Evolutionary conservation across 352 stramenopile genomes (phyloP), one percentile per base, ranked within the genome.

Genomic region (Aphanomyces cochlioides): DNA sequence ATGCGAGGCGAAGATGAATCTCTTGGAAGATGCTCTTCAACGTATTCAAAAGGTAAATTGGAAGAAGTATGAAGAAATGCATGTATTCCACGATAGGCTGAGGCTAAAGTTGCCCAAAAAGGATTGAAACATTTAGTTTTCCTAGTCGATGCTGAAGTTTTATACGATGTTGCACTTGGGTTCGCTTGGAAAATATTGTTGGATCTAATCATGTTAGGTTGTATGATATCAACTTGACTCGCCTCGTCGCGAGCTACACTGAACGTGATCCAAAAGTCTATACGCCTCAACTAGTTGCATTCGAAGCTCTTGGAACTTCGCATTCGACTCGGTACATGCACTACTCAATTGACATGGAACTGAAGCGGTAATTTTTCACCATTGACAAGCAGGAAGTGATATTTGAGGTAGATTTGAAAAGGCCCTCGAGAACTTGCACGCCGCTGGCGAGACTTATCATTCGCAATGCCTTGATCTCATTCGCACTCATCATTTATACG

Each of bases 51-150:
- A n/a, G 45, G 64, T 70, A 70, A 50, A 50, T 50, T 50, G 10
- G 17, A n/a, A 1, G 10, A n/a, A n/a, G 10, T 50, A n/a, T 50
- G 10, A n/a, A 1, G 17, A n/a, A 19, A 7, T 7, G 12, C 0
- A 12, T 41, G 48, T 65, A 48, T 7, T 17, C 19, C 48, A n/a
- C 50, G 39, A 48, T 34, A 5, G 15, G 17, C 15, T 47, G 17
- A 63, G 38, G 7, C 69, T 3, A 15, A 65, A 4, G 56, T 73
- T 15, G 80, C 80, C 58, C 82, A 83, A 63, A 76, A 80, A 37
- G 80, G 80, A 34, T 78, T 91, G n/a, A 88, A 90, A 63, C 84
- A 93, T 41, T 64, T 93, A 13, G 84, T 88, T 21, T 78, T 93
- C 58, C 75, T 93, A 21, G 82, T 84, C 5, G 69, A 87, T n/a